These are phyloP conservation scores for Apiospora pterosperma DNA, from an alignment of 2,329 filamentous ascomycete genomes.

Conservation along the genomic window DNA sequence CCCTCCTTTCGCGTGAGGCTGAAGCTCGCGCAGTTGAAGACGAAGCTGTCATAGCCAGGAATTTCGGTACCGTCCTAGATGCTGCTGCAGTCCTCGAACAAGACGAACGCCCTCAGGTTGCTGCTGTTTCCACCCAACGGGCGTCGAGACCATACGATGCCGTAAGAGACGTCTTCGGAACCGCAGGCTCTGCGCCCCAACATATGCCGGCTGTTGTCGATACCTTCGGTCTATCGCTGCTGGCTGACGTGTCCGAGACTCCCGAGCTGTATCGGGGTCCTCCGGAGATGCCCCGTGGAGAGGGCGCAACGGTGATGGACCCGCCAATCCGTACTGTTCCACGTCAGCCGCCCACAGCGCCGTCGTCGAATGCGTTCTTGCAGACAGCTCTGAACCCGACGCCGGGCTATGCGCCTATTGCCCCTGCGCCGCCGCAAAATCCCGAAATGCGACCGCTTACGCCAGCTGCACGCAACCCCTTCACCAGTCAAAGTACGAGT, in stretches of 20 bases:
- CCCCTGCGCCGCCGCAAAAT: conserved; percentile 21
- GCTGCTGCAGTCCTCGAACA: conserved; percentile 13
- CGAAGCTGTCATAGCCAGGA: background rate
- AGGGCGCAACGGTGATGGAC: conserved; percentile 23
- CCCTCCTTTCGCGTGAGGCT: conserved; percentile 13
- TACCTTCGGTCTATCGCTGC: conserved; percentile 23
- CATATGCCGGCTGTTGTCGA: conserved; percentile 11
- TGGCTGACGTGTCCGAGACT: conserved; percentile 29
- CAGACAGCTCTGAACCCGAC: conserved; percentile 34
- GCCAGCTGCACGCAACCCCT: conserved; percentile 26
- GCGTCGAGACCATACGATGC: conserved; percentile 40
- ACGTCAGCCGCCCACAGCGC: conserved; percentile 8
- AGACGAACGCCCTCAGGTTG: conserved; percentile 7
- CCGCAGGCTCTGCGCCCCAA: conserved; percentile 20
- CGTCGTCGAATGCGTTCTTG: conserved; percentile 28
- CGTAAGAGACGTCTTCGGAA: conserved; percentile 39
- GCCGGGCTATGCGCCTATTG: conserved; percentile 23
- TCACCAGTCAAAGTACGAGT: conserved; percentile 23
- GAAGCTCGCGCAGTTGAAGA: background rate
- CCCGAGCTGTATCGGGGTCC: conserved; percentile 8
- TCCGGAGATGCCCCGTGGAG: background rate
- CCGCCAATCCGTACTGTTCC: conserved; percentile 11
- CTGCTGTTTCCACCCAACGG: conserved; percentile 13
- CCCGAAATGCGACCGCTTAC: conserved; percentile 20
- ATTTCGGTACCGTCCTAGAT: conserved; percentile 20